phyloP scores from a whole-genome alignment of 108 stramenopile genomes.

The Cyclotella cryptica region DNA sequence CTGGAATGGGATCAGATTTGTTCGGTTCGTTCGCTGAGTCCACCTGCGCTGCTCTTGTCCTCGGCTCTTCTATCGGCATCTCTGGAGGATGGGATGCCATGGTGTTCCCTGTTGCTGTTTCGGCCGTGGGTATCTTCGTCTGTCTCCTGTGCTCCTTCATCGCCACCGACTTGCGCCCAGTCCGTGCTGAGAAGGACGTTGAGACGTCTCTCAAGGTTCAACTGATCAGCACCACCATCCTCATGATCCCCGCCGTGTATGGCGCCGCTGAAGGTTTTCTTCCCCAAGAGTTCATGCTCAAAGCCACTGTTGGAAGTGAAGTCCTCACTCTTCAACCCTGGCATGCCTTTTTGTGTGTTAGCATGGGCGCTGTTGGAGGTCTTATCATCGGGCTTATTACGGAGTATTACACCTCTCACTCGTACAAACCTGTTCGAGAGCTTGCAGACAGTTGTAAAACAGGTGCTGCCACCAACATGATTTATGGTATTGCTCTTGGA shows the following conservation, averaged over 20 bases:
- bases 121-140: slow-evolving; percentile 95
- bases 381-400: slow-evolving; percentile 97
- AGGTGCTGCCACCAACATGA: slow-evolving; percentile 99
- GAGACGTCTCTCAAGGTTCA: slow-evolving; percentile 94
- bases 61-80: slow-evolving; percentile 89
- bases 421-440: slow-evolving; percentile 94
- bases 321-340: slow-evolving; percentile 65
- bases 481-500: slow-evolving; percentile 97
- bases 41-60: slow-evolving; percentile 96
- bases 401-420: slow-evolving; percentile 99
- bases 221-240: slow-evolving; percentile 94
- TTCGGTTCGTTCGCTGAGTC: slow-evolving; percentile 98
- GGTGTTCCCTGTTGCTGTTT: slow-evolving; percentile 95
- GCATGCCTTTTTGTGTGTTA: slow-evolving; percentile 77
- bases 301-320: slow-evolving; percentile 68
- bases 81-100: slow-evolving; percentile 94
- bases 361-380: slow-evolving; percentile 94
- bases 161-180: slow-evolving; percentile 93
- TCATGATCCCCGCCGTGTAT: slow-evolving; percentile 95
- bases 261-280: slow-evolving; percentile 82
- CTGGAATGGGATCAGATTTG: slow-evolving; percentile 99
- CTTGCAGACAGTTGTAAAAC: slow-evolving; percentile 96
- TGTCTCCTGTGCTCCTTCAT: slow-evolving; percentile 96
- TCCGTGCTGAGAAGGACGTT: slow-evolving; percentile 87
- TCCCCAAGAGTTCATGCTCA: slow-evolving; percentile 75